phyloP scores from a whole-genome alignment of 2,329 filamentous ascomycete species.

The Phaeosphaeria sp. region DNA sequence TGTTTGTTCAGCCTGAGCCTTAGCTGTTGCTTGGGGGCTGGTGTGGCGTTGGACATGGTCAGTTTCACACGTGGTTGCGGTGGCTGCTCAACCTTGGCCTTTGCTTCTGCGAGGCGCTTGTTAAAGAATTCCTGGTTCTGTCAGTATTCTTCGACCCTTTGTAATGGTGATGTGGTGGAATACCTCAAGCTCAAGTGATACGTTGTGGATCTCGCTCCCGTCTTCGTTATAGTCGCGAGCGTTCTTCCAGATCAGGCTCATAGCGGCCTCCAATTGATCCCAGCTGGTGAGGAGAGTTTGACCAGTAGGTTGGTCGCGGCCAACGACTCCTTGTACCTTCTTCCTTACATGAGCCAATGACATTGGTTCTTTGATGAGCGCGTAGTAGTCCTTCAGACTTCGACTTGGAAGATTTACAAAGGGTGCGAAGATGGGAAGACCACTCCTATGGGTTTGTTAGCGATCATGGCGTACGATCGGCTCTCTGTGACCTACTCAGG shows the following conservation, averaged over 20 bases:
- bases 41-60: slow-evolving; percentile 62
- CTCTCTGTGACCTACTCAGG: slow-evolving; percentile 40
- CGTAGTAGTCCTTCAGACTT: slow-evolving; percentile 83
- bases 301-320: slow-evolving; percentile 66
- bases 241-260: slow-evolving; percentile 85
- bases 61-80: slow-evolving; percentile 80
- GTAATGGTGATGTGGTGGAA: slow-evolving; percentile 9
- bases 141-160: slow-evolving; percentile 13
- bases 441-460: slow-evolving; percentile 49
- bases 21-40: slow-evolving; percentile 56
- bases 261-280: slow-evolving; percentile 80
- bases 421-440: slow-evolving; percentile 72
- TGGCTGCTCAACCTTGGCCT: slow-evolving; percentile 74
- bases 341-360: slow-evolving; percentile 81
- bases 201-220: slow-evolving; percentile 79
- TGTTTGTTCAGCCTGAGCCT: slow-evolving; percentile 64
- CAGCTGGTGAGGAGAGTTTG: slow-evolving; percentile 79
- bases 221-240: slow-evolving; percentile 91
- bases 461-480: neutral
- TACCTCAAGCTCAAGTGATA: slow-evolving; percentile 83
- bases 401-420: slow-evolving; percentile 81
- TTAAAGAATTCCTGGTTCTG: slow-evolving; percentile 70
- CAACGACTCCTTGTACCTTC: slow-evolving; percentile 74
- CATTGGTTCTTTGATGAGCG: slow-evolving; percentile 79
- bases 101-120: slow-evolving; percentile 72